These are phyloP conservation scores for Candida frijolesensis DNA, from an alignment of 1,139 yeast species.

Conservation along the genomic window DNA sequence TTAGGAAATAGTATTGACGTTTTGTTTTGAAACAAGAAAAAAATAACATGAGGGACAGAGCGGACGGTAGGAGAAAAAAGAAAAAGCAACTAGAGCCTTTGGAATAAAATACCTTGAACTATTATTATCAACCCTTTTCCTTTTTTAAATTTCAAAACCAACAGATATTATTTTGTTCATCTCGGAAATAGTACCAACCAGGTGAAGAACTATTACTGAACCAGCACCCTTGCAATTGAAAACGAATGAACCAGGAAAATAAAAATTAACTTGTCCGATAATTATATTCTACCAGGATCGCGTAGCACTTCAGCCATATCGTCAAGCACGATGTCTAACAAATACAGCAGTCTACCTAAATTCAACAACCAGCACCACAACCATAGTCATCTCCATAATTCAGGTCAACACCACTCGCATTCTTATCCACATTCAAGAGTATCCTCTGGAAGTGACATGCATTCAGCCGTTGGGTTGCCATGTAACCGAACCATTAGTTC, in stretches of 20 bases:
- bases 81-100: not conserved
- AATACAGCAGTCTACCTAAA: conserved; percentile 20
- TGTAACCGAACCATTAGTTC: conserved; percentile 27
- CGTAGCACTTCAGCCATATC: conserved; percentile 2
- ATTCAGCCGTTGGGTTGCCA: conserved; percentile 22
- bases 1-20: conserved; percentile 2
- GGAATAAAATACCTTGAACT: not conserved
- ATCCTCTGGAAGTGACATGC: conserved; percentile 11
- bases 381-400: conserved; percentile 6
- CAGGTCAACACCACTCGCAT: not conserved
- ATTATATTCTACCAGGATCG: conserved; percentile 3
- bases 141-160: not conserved
- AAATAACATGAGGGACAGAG: not conserved
- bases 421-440: conserved; percentile 9
- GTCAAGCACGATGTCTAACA: conserved; percentile 15
- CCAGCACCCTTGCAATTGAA: not conserved
- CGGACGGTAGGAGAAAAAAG: not conserved
- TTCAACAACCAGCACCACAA: conserved; percentile 10
- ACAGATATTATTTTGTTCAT: not conserved
- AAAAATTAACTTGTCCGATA: conserved; percentile 4
- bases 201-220: not conserved
- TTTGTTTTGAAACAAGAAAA: not conserved
- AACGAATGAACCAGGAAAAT: not conserved
- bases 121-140: not conserved
- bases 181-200: not conserved